These are phyloP conservation scores for Dictyostelium intermedium DNA, from an alignment of 78 protist genomes.

Conservation along the genomic window DNA sequence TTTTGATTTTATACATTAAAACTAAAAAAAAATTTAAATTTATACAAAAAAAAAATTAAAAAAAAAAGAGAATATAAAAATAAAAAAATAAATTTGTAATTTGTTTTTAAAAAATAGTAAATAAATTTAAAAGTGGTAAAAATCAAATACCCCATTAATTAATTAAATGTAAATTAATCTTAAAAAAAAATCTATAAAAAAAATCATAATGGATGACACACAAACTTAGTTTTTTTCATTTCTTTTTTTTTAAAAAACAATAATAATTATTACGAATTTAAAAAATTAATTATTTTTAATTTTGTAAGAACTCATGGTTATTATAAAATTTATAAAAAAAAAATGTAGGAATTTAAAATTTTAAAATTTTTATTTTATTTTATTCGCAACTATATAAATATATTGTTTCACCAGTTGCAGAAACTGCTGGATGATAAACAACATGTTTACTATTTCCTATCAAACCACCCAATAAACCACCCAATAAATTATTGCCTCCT, in stretches of 20 bases:
- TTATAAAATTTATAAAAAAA: too few species aligned
- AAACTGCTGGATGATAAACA: background rate
- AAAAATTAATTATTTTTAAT: too few species aligned
- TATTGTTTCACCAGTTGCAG: background rate
- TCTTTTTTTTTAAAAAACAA: too few species aligned
- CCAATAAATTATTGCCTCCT: background rate
- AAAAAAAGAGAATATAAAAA: background rate
- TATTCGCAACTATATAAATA: background rate
- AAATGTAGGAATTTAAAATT: background rate
- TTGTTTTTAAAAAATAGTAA: background rate
- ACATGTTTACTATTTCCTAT: background rate
- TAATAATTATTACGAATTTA: too few species aligned
- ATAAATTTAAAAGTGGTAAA: background rate
- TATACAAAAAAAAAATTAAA: background rate
- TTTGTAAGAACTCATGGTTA: background rate
- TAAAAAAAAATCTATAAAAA: background rate
- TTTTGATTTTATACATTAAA: background rate
- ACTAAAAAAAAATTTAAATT: background rate
- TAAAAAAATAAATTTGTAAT: background rate
- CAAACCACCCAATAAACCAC: background rate
- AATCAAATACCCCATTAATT: background rate
- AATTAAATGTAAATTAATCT: background rate
- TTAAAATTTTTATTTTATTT: background rate
- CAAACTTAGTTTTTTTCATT: too few species aligned
- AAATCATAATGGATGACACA: background rate